Percentiles rank a stretch among this genome's conserved stretches.
Evolutionary conservation across 1,284 basidiomycete genomes (phyloP).

Genomic region (Pseudozyma flocculosa): DNA sequence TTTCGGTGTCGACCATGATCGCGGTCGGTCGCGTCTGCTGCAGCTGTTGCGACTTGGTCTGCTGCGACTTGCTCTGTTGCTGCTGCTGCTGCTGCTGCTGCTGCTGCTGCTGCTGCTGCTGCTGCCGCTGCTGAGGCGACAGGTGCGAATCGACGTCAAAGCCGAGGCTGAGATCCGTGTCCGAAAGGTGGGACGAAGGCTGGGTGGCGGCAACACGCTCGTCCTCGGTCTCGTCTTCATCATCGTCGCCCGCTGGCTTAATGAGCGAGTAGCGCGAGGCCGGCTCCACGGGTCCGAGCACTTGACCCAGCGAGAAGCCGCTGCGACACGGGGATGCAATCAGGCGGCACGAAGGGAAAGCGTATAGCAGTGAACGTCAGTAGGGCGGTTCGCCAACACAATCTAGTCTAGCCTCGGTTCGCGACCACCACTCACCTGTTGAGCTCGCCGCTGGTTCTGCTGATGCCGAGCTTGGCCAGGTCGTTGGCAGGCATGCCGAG

Average conservation of each 20-base stretch:
- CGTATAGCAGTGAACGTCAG: neutral
- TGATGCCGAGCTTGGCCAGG: conserved; percentile 1
- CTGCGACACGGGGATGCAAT: neutral
- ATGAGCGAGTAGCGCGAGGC: neutral
- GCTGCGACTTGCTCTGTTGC: too few relatives aligned
- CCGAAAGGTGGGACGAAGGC: conserved; percentile 41
- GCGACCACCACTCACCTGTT: conserved; percentile 1
- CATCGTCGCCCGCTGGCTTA: neutral
- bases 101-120: too few relatives aligned
- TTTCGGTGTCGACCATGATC: too few relatives aligned
- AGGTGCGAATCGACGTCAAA: too few relatives aligned
- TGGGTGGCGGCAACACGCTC: neutral
- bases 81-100: too few relatives aligned
- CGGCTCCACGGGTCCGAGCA: conserved; percentile 1
- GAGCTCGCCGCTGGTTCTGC: neutral
- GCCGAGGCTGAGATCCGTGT: conserved; percentile 16
- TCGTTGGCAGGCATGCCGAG: conserved; percentile 14
- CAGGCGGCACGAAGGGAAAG: neutral
- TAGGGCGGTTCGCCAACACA: too few relatives aligned
- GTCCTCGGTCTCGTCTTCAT: neutral
- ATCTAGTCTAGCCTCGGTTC: too few relatives aligned
- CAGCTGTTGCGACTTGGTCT: too few relatives aligned
- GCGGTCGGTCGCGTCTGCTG: too few relatives aligned
- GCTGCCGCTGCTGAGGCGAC: too few relatives aligned
- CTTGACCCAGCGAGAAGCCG: neutral